Percentiles rank a stretch among this genome's conserved stretches.
Conservation (phyloP, 164 flowering plant species). For the Dillenia suffruticosa region DNA sequence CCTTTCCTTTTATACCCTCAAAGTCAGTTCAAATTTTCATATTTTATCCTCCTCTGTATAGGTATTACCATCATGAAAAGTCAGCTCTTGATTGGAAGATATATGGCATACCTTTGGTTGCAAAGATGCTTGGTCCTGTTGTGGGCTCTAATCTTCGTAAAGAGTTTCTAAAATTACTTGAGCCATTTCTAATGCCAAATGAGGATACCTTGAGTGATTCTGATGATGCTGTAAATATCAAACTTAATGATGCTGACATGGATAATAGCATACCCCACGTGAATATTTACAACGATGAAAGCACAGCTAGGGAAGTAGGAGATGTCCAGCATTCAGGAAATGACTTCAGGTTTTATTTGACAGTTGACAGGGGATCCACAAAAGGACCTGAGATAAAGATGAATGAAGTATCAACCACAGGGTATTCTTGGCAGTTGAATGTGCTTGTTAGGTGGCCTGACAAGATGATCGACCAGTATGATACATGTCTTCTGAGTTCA, state of each 20-base stretch:
- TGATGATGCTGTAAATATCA: constrained; percentile 20
- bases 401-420: constrained; percentile 35
- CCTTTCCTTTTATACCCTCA: neutral
- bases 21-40: neutral
- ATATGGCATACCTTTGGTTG: constrained; percentile 78
- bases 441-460: constrained; percentile 70
- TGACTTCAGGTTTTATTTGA: constrained; percentile 48
- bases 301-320: constrained; percentile 16
- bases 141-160: constrained; percentile 56
- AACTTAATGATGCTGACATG: constrained; percentile 24
- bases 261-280: constrained; percentile 18
- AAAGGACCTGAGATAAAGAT: constrained; percentile 38
- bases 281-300: constrained; percentile 14
- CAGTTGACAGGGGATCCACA: constrained; percentile 59
- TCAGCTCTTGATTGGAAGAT: constrained; percentile 42
- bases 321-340: constrained; percentile 22
- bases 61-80: constrained; percentile 51
- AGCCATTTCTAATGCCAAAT: constrained; percentile 34
- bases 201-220: constrained; percentile 21
- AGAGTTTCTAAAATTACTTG: constrained; percentile 47
- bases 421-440: constrained; percentile 31
- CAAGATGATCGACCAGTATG: constrained; percentile 40
- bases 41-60: constrained; percentile 16
- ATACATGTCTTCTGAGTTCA: constrained; percentile 40
- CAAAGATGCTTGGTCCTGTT: constrained; percentile 27